These are phyloP conservation scores for Nitzschia sp. DNA, from an alignment of 108 stramenopile species.

Conservation along the genomic window DNA sequence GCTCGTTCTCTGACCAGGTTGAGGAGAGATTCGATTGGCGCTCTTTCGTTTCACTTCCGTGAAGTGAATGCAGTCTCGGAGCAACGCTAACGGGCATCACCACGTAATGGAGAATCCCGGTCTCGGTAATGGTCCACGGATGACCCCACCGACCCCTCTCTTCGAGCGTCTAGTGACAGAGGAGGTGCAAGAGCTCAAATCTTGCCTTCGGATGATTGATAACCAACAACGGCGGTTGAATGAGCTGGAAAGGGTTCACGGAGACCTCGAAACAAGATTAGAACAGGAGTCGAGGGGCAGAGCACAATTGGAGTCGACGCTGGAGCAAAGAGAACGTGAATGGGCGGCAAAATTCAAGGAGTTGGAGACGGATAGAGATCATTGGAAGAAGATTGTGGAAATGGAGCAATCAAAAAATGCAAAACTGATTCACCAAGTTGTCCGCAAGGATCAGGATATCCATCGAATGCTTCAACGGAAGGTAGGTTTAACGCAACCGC, in stretches of 20 bases:
- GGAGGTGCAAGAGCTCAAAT: constrained; percentile 62
- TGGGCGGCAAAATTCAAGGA: constrained; percentile 47
- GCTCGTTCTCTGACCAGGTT: no score
- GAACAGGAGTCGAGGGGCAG: constrained; percentile 41
- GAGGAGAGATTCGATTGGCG: no score
- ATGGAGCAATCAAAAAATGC: constrained; percentile 53
- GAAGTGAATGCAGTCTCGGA: constrained; percentile 6
- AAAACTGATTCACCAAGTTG: constrained; percentile 45
- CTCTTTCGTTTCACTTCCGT: no score
- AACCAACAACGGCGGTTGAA: constrained; percentile 41
- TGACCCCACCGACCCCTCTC: constrained; percentile 55
- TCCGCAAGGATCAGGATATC: constrained; percentile 72
- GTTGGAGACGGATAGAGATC: constrained; percentile 50
- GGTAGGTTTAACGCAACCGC: constrained; percentile 53
- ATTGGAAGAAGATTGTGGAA: constrained; percentile 46
- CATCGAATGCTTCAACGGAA: constrained; percentile 65
- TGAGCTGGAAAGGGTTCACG: constrained; percentile 46
- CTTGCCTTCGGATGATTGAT: constrained; percentile 59
- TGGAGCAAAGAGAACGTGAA: constrained; percentile 53
- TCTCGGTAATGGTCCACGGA: background rate
- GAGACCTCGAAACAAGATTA: constrained; percentile 54
- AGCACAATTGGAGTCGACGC: constrained; percentile 48
- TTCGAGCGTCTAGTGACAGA: constrained; percentile 63
- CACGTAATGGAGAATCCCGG: background rate
- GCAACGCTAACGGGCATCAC: constrained; percentile 5